Base-by-base conservation (phyloP, 2,329 filamentous ascomycete species). In the Fusarium sp. region DNA sequence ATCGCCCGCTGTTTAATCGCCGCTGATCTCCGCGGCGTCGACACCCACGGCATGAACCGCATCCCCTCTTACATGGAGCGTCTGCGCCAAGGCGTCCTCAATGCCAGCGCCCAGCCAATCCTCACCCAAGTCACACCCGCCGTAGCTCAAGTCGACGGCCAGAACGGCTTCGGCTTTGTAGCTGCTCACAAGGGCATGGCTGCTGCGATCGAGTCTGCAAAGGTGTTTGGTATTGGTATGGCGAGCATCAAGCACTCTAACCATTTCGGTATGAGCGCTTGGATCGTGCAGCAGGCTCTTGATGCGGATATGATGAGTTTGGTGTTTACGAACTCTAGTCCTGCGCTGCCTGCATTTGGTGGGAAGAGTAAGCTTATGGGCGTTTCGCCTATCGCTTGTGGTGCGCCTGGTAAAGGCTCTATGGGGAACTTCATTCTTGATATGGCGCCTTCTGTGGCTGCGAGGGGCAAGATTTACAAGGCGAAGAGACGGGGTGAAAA, bases 181-280 rank as follows among this genome's bases (percentile, higher is more conserved):
- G 89, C 91, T 1, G 92, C 92, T 1, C 85, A 90, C 49, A 76
- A 82, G 60, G 93, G 87, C 31, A 95, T 95, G 90, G 79, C 80
- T 2, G 85, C 86, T 0, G 93, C 93, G 1, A 89, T 94, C 49
- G 85, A 88, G 15, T 90, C 92, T 81, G 93, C 93, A 0, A 81
- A 84, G 29, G 79, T 82, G 4, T 90, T 86, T 75, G 93, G 93
- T 18, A 93, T 95, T 70, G 93, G 93, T 31, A 90, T 96, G 87
- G 91, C 92, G 1, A 89, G 88, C 64, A 85, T 95, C 77, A 92
- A 91, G 80, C 91, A 92, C 80, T 93, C 90, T 44, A 95, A 95
- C 76, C 93, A 95, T 80, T 95, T 93, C 76, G 93, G 93, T 60
- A 96, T 96, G 93, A 88, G 88, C 7, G 93, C 93, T 0, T 95